phyloP scores from a whole-genome alignment of 441 rosid genomes.

The Manihot esculenta region DNA sequence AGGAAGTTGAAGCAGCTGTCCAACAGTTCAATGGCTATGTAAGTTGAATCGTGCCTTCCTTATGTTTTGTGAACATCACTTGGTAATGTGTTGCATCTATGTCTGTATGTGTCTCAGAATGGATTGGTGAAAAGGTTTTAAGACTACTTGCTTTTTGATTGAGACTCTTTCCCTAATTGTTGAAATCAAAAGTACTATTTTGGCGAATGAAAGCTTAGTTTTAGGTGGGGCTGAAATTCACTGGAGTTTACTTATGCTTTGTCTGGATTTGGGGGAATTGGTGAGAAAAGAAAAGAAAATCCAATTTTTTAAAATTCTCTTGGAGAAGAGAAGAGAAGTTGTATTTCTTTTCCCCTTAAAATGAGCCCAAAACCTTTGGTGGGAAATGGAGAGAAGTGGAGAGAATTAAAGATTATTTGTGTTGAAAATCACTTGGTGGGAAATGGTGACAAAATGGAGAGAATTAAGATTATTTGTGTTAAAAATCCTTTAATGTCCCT shows the following conservation, averaged over 20 bases:
- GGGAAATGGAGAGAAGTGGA: too few species aligned
- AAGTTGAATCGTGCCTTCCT: slow-evolving; percentile 26
- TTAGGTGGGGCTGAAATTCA: background rate
- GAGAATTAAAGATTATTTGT: too few species aligned
- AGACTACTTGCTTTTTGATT: slow-evolving; percentile 17
- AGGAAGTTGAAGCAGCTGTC: slow-evolving; percentile 84
- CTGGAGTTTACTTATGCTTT: slow-evolving; percentile 14
- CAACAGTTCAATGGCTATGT: slow-evolving; percentile 94
- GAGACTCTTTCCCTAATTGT: background rate
- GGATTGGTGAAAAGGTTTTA: background rate
- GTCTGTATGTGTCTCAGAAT: slow-evolving; percentile 12
- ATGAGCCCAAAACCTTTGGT: too few species aligned
- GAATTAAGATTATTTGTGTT: too few species aligned
- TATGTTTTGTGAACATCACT: background rate
- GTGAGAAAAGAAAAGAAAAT: too few species aligned
- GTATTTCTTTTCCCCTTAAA: too few species aligned
- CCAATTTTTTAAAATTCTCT: too few species aligned
- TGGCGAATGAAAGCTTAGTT: background rate
- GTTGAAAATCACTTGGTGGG: too few species aligned
- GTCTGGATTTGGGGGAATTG: too few species aligned
- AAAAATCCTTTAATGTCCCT: too few species aligned
- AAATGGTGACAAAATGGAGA: too few species aligned
- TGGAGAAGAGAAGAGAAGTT: too few species aligned
- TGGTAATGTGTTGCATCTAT: background rate
- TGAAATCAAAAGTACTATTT: background rate